Percentiles rank a stretch among this genome's conserved stretches.
Conservation (phyloP, 1,284 basidiomycete genomes). For the Tilletia setariae region DNA sequence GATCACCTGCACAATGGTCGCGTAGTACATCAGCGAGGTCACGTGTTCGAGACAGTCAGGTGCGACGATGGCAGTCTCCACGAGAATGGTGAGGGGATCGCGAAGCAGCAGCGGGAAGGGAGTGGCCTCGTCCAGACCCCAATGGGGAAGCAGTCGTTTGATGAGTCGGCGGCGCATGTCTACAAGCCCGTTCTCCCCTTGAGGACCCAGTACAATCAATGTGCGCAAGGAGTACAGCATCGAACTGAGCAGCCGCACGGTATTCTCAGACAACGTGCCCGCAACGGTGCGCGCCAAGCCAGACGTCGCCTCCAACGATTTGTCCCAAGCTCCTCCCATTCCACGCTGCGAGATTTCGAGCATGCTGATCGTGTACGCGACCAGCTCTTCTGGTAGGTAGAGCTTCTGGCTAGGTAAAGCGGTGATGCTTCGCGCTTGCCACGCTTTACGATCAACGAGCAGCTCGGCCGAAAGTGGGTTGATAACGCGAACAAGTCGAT, state of each 20-base stretch:
- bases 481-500: conserved; percentile 44
- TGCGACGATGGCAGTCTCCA: conserved; percentile 47
- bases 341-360: conserved; percentile 48
- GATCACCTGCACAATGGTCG: conserved; percentile 46
- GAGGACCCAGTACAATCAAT: conserved; percentile 29
- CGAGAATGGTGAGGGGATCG: conserved; percentile 47
- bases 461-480: conserved; percentile 42
- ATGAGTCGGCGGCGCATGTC: conserved; percentile 47
- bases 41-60: conserved; percentile 45
- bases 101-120: conserved; percentile 48
- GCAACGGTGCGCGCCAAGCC: conserved; percentile 29
- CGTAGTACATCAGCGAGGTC: conserved; percentile 53
- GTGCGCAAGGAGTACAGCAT: conserved; percentile 38
- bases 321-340: conserved; percentile 12
- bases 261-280: conserved; percentile 36
- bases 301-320: background rate
- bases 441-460: conserved; percentile 29
- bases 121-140: conserved; percentile 49
- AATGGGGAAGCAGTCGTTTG: conserved; percentile 51
- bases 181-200: conserved; percentile 22
- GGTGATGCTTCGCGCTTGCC: conserved; percentile 42
- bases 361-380: conserved; percentile 51
- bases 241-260: conserved; percentile 37
- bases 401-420: conserved; percentile 41
- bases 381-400: conserved; percentile 51